Conservation (phyloP, 2,329 filamentous ascomycete genomes). For the Achaetomium macrosporum region DNA sequence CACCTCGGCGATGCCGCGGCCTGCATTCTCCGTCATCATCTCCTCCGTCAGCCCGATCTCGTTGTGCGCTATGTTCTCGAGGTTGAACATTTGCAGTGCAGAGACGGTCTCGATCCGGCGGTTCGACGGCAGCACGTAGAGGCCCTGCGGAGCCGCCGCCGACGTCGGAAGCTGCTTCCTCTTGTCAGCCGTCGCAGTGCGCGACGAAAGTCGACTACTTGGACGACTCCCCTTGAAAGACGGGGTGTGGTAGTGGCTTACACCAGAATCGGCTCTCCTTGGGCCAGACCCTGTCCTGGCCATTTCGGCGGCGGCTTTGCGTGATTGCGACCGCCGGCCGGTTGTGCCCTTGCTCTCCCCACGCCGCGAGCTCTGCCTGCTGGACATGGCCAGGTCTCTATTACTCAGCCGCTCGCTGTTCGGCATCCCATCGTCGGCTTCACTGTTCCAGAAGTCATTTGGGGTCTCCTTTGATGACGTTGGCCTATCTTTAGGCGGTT, state of each 20-base stretch:
- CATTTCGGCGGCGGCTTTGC: constrained; percentile 49
- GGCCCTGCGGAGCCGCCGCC: constrained; percentile 31
- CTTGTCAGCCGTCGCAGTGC: constrained; percentile 30
- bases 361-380: constrained; percentile 44
- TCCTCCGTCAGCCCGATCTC: constrained; percentile 84
- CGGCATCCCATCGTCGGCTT: constrained; percentile 56
- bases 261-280: constrained; percentile 44
- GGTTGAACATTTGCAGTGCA: constrained; percentile 79
- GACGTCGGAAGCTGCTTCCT: constrained; percentile 31
- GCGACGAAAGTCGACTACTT: constrained; percentile 25
- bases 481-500: constrained; percentile 26
- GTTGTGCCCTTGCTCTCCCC: constrained; percentile 48
- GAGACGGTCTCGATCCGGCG: constrained; percentile 58
- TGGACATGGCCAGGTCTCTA: constrained; percentile 48
- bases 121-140: constrained; percentile 50
- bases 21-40: constrained; percentile 87
- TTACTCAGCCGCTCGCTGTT: constrained; percentile 44
- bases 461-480: constrained; percentile 29
- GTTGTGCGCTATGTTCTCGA: constrained; percentile 84
- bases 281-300: constrained; percentile 24
- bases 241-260: constrained; percentile 29
- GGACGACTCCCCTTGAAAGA: constrained; percentile 26
- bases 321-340: constrained; percentile 48
- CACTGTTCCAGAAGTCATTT: constrained; percentile 65
- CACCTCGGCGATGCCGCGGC: constrained; percentile 80